A percentile compares a stretch with the other conserved stretches of the same genome.
phyloP scores from a whole-genome alignment of 345 rosid genomes.

The Cardiospermum halicacabum region DNA sequence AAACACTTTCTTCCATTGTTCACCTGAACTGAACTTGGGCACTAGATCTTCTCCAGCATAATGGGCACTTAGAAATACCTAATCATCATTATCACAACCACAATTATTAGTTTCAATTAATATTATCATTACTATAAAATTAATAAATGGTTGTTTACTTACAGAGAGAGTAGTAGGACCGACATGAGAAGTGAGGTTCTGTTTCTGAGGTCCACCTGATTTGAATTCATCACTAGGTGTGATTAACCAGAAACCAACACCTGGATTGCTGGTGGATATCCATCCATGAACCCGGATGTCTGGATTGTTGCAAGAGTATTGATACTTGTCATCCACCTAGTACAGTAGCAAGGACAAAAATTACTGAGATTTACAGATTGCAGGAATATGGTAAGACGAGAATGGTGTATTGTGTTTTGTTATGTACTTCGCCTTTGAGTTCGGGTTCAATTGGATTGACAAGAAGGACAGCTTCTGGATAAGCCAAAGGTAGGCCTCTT shows the following conservation, averaged over 20 bases:
- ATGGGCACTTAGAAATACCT: slow-evolving; percentile 86
- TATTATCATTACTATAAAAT: not conserved
- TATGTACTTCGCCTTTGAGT: slow-evolving; percentile 51
- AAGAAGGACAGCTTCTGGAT: slow-evolving; percentile 53
- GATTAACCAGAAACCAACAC: slow-evolving; percentile 86
- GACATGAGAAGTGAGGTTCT: slow-evolving; percentile 81
- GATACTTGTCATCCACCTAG: slow-evolving; percentile 92
- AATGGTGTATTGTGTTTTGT: too few relatives aligned
- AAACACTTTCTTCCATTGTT: slow-evolving; percentile 84
- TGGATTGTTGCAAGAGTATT: slow-evolving; percentile 72
- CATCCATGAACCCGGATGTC: slow-evolving; percentile 80
- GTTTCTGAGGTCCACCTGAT: slow-evolving; percentile 78
- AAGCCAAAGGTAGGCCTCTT: slow-evolving; percentile 40
- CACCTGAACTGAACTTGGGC: slow-evolving; percentile 52
- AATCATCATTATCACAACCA: slow-evolving; percentile 15
- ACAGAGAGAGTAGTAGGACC: slow-evolving; percentile 85
- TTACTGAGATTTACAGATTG: too few relatives aligned
- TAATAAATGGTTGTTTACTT: slow-evolving; percentile 18
- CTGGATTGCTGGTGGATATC: slow-evolving; percentile 59
- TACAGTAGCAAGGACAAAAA: too few relatives aligned
- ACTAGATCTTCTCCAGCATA: slow-evolving; percentile 77
- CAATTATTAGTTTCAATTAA: too few relatives aligned
- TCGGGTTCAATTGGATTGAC: slow-evolving; percentile 41
- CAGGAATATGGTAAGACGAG: too few relatives aligned
- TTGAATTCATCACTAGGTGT: slow-evolving; percentile 86